Conservation (phyloP, 2,329 filamentous ascomycete species). For the Sclerotinia nivalis region DNA sequence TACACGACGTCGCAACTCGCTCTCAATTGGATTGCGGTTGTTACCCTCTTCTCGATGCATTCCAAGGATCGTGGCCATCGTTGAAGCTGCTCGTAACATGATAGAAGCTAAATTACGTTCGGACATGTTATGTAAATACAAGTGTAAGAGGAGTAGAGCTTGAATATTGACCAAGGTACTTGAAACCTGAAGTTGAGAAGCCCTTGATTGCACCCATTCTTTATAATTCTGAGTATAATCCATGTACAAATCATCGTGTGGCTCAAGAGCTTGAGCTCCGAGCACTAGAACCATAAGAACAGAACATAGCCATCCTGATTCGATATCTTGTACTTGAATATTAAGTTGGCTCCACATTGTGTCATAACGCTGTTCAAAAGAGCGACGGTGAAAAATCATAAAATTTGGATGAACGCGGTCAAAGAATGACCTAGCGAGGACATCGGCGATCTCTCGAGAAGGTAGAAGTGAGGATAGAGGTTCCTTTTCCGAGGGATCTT, state of each 20-base stretch:
- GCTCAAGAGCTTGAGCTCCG: constrained; percentile 45
- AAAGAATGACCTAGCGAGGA: constrained; percentile 46
- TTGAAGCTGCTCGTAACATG: constrained; percentile 45
- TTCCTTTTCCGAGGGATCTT: constrained; percentile 28
- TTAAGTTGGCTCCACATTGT: constrained; percentile 41
- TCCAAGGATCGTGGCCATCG: constrained; percentile 47
- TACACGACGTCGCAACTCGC: constrained; percentile 37
- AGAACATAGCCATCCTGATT: constrained; percentile 47
- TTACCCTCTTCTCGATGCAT: constrained; percentile 47
- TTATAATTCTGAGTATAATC: constrained; percentile 43
- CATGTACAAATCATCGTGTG: constrained; percentile 37
- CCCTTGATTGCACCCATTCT: constrained; percentile 41
- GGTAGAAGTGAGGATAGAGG: constrained; percentile 41
- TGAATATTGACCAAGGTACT: constrained; percentile 47
- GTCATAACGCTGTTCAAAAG: constrained; percentile 45
- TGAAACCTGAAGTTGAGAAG: constrained; percentile 44
- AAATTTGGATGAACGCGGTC: constrained; percentile 44
- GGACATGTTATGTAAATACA: constrained; percentile 47
- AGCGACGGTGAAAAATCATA: constrained; percentile 45
- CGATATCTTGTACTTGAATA: constrained; percentile 40
- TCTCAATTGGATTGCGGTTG: constrained; percentile 42
- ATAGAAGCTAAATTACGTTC: constrained; percentile 47
- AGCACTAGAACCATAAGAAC: constrained; percentile 43
- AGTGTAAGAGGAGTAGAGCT: constrained; percentile 46
- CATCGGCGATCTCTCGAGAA: constrained; percentile 42